Base-by-base conservation (phyloP, 352 stramenopile genomes). In the Elongisporangium anandrum region DNA sequence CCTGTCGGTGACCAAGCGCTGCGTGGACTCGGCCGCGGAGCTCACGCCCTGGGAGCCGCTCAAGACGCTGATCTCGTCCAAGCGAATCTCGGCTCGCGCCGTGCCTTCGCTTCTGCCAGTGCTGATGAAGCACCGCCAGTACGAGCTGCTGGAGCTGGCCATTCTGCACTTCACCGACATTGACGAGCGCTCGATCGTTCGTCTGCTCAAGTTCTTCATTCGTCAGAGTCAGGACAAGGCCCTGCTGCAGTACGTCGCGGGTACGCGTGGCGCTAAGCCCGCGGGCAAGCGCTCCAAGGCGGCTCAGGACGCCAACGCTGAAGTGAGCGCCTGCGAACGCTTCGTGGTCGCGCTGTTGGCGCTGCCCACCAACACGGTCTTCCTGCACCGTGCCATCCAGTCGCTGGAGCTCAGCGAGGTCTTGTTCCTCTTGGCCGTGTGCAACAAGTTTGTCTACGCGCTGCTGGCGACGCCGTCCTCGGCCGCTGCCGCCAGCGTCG, bases 181-280 rank as follows among this genome's bases (percentile, higher is more conserved):
- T 56, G 82, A 94, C 60, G 85, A 94, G 69, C 77, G 72, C 38
- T 76, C 79, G 8, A 71, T 90, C 56, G 79, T 93, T 47, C 81
- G 73, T 17, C 57, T 94, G 51, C 59, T 89, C 15, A 83, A 87
- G 60, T 92, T 87, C 60, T 90, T 92, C 65, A 76, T 94, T 63
- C 73, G 75, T 56, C 81, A 86, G 60, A 72, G 68, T 59, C 69
- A 71, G 19, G 66, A 72, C 63, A 56, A 66, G 24, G 38, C 54
- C 29, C 72, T 88, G n/a, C 58, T 65, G 1, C 16, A 62, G 52
- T 88, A 77, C 41, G 68, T 79, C 5, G 57, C 54, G 17, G 55
- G 58, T 38, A 49, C 63, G 26, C 29, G 16, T 1, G 45, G 16
- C 15, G 52, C 34, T 9, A 38, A 56, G 22, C 61, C 49, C 29